Conservation (phyloP, 805 yeast species). For the Candida endomychidarum region DNA sequence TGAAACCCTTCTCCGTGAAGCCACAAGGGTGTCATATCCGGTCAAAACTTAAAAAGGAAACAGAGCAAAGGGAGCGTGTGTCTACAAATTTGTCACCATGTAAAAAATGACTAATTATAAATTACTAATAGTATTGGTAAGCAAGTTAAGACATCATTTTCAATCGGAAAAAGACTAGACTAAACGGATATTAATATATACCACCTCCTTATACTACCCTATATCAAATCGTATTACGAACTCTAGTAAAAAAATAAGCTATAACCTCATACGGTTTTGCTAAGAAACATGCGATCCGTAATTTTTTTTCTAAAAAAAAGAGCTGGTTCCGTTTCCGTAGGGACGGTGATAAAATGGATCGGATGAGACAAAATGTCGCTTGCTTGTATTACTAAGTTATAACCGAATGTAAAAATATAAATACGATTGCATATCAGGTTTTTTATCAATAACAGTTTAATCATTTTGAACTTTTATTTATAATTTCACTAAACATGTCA, state of each 20-base stretch:
- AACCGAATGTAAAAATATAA: slow-evolving; percentile 5
- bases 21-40: slow-evolving; percentile 4
- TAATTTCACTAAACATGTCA: slow-evolving; percentile 15
- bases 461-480: neutral
- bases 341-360: slow-evolving; percentile 8
- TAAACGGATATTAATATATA: too few species aligned
- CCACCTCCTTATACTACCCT: too few species aligned
- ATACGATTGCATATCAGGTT: slow-evolving; percentile 1
- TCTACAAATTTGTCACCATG: neutral
- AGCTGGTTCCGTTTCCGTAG: slow-evolving; percentile 8
- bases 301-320: neutral
- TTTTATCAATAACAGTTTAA: neutral
- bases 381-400: slow-evolving; percentile 8
- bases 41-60: neutral
- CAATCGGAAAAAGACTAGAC: neutral
- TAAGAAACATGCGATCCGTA: slow-evolving; percentile 1
- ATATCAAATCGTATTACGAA: too few species aligned
- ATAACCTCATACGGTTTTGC: neutral
- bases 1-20: too few species aligned
- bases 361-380: slow-evolving; percentile 8
- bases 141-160: neutral
- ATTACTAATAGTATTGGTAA: slow-evolving; percentile 2
- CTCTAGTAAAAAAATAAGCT: too few species aligned
- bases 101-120: slow-evolving; percentile 1
- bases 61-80: neutral